Percentiles rank a stretch among this genome's conserved stretches.
Conservation (phyloP, 495 filamentous ascomycete species). For the Penicillium waksmanii region DNA sequence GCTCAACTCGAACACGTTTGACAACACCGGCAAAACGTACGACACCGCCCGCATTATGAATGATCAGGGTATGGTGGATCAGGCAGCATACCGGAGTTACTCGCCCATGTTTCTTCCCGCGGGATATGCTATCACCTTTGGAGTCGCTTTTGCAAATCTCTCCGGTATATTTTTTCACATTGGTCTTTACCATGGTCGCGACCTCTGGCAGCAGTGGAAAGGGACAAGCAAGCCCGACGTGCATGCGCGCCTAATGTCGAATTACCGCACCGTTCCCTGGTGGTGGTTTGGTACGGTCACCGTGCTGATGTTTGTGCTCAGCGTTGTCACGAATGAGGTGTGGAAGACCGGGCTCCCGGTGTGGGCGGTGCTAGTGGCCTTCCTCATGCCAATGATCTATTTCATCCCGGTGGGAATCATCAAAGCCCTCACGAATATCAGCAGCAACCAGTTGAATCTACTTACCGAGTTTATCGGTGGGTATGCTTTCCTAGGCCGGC, state of each 20-base stretch:
- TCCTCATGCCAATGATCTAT: conserved; percentile 46
- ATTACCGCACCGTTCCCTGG: conserved; percentile 44
- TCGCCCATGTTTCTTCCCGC: conserved; percentile 53
- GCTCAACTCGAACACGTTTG: conserved; percentile 51
- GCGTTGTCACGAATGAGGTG: conserved; percentile 63
- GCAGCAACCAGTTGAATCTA: conserved; percentile 67
- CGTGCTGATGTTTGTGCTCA: conserved; percentile 58
- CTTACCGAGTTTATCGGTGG: conserved; percentile 74
- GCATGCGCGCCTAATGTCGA: conserved; percentile 44
- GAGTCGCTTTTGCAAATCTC: conserved; percentile 72
- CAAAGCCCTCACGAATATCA: conserved; percentile 69
- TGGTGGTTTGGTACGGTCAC: conserved; percentile 49
- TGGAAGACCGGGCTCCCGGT: conserved; percentile 68
- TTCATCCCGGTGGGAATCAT: conserved; percentile 53
- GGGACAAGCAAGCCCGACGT: conserved; percentile 60
- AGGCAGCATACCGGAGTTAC: conserved; percentile 45
- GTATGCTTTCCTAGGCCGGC: conserved; percentile 69
- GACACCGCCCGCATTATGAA: conserved; percentile 50
- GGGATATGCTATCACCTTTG: conserved; percentile 60
- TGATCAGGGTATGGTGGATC: conserved; percentile 41
- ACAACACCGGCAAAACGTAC: conserved; percentile 48
- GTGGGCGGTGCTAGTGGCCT: conserved; percentile 70
- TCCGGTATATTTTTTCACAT: conserved; percentile 67
- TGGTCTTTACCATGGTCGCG: conserved; percentile 65
- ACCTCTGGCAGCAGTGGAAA: conserved; percentile 64